A percentile compares a stretch with the other conserved stretches of the same genome.
Evolutionary conservation across 805 yeast species (phyloP).

Genomic region (Cyberlindnera subsufficiens): DNA sequence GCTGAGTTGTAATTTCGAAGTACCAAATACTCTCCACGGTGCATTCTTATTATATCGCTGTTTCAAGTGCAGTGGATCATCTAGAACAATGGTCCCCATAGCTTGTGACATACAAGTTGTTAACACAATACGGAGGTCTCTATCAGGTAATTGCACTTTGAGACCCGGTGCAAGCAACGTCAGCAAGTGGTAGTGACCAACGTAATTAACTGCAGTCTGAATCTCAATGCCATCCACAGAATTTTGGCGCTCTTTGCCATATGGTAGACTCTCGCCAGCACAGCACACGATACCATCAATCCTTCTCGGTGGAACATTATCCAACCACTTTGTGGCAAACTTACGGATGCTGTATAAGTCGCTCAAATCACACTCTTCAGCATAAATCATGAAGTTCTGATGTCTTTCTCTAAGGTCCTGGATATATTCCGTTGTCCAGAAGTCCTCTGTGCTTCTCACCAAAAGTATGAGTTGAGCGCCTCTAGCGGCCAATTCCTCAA

Average conservation of each 20-base stretch:
- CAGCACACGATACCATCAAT: slow-evolving; percentile 85
- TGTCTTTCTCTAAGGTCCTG: slow-evolving; percentile 69
- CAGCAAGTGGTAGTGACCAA: slow-evolving; percentile 75
- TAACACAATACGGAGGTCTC: slow-evolving; percentile 83
- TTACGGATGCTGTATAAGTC: slow-evolving; percentile 72
- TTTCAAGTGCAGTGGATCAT: slow-evolving; percentile 58
- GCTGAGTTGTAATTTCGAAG: slow-evolving; percentile 71
- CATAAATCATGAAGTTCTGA: slow-evolving; percentile 71
- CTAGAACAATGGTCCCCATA: slow-evolving; percentile 56
- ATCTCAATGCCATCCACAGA: slow-evolving; percentile 80
- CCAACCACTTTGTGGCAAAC: slow-evolving; percentile 93
- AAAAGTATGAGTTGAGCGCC: slow-evolving; percentile 87
- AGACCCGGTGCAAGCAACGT: slow-evolving; percentile 79
- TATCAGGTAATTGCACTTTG: slow-evolving; percentile 86
- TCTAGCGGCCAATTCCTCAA: slow-evolving; percentile 60
- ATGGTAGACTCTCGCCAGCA: slow-evolving; percentile 80
- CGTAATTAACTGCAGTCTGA: slow-evolving; percentile 79
- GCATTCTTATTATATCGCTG: slow-evolving; percentile 49
- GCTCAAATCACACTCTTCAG: slow-evolving; percentile 82
- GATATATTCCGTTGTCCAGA: slow-evolving; percentile 76
- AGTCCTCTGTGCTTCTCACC: slow-evolving; percentile 56
- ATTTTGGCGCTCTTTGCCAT: slow-evolving; percentile 54
- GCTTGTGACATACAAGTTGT: slow-evolving; percentile 76
- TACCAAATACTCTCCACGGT: slow-evolving; percentile 78
- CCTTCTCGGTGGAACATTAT: slow-evolving; percentile 84